A percentile compares a stretch with the other conserved stretches of the same genome.
Conservation (phyloP, 768 basidiomycete genomes). For the Leccinum disarticulatum region DNA sequence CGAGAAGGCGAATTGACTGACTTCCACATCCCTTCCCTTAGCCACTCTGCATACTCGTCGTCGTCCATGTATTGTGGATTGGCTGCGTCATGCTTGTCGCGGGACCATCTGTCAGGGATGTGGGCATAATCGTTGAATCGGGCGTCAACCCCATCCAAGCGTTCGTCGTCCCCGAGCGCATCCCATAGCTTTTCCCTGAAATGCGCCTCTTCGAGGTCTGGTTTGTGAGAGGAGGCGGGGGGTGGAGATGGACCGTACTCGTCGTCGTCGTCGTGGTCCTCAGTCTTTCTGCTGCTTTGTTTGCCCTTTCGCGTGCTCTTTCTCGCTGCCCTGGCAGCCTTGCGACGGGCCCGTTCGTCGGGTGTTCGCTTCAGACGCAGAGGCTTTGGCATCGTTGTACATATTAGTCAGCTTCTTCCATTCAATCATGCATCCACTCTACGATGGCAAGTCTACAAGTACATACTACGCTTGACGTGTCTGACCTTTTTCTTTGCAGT, state of each 20-base stretch:
- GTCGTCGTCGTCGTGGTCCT: constrained; percentile 1
- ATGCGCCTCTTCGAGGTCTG: constrained; percentile 56
- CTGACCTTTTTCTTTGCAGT: constrained; percentile 22
- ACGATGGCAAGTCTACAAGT: neutral
- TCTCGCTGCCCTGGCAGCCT: constrained; percentile 34
- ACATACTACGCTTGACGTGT: constrained; percentile 15
- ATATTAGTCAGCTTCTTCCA: constrained; percentile 20
- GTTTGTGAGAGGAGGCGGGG: constrained; percentile 30
- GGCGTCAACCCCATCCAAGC: constrained; percentile 61
- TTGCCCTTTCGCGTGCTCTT: neutral
- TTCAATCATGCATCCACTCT: neutral
- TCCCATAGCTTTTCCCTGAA: constrained; percentile 76
- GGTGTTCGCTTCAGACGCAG: constrained; percentile 64
- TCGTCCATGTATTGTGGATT: constrained; percentile 66
- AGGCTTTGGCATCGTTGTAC: constrained; percentile 40
- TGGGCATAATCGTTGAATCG: constrained; percentile 68
- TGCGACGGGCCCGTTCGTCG: constrained; percentile 39
- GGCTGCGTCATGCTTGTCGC: constrained; percentile 41
- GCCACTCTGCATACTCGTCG: constrained; percentile 86
- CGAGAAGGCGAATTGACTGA: constrained; percentile 32
- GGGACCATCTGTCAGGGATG: constrained; percentile 68
- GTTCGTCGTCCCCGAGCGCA: constrained; percentile 72
- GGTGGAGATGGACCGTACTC: constrained; percentile 28
- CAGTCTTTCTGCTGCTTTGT: constrained; percentile 8
- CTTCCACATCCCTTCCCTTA: constrained; percentile 85